These are phyloP conservation scores for Phalaenopsis aphrodite DNA, from an alignment of 106 monocot species.

Conservation along the genomic window DNA sequence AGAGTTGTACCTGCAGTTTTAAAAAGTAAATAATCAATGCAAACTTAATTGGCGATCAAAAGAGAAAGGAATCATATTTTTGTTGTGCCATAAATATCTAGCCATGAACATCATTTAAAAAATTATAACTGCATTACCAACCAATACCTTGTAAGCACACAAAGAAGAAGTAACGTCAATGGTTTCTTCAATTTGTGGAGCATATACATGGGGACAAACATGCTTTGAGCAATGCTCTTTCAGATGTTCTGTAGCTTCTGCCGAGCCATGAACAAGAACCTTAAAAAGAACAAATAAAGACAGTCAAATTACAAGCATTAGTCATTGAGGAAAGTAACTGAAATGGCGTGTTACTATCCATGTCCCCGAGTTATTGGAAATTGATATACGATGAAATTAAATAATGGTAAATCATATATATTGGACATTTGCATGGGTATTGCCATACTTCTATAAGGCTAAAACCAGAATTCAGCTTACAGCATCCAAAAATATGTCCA, in stretches of 20 bases:
- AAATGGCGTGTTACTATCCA: neutral
- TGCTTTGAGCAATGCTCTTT: conserved; percentile 82
- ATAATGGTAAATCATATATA: neutral
- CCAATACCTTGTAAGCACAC: conserved; percentile 86
- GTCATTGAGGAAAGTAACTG: neutral
- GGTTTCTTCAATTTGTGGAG: conserved; percentile 88
- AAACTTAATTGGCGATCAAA: neutral
- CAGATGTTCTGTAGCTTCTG: conserved; percentile 97
- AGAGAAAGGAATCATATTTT: neutral
- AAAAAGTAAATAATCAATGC: conserved; percentile 9
- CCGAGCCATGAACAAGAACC: conserved; percentile 96
- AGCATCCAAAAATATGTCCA: neutral
- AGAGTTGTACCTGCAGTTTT: conserved; percentile 71
- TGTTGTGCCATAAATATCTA: neutral
- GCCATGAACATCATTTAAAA: neutral
- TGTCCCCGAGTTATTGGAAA: neutral
- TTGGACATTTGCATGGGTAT: neutral
- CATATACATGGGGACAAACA: conserved; percentile 90
- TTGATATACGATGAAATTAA: neutral
- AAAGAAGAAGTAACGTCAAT: conserved; percentile 99
- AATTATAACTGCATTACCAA: neutral
- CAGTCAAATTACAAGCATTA: neutral
- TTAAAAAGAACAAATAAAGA: conserved; percentile 19
- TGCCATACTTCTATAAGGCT: neutral
- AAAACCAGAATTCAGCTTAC: neutral